These are phyloP conservation scores for Isabelozyma rhagii DNA, from an alignment of 805 yeast species.

Conservation along the genomic window DNA sequence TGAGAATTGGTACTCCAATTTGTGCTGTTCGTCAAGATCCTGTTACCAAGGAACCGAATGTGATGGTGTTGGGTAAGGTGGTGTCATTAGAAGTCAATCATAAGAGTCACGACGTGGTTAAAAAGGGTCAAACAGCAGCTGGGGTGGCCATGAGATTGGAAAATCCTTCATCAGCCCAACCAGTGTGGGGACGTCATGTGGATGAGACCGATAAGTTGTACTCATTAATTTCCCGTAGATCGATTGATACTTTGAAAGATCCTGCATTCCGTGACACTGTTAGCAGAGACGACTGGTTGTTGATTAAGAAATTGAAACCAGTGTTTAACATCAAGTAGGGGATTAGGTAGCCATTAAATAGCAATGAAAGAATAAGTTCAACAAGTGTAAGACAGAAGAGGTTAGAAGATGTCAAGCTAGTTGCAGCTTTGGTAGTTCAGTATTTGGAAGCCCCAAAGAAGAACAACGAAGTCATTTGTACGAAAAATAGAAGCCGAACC, in stretches of 20 bases:
- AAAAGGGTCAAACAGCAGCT: constrained; percentile 93
- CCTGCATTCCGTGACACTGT: constrained; percentile 96
- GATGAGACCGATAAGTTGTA: constrained; percentile 88
- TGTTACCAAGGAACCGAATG: constrained; percentile 66
- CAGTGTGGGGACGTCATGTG: constrained; percentile 98
- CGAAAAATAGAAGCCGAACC: neutral
- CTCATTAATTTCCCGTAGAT: constrained; percentile 84
- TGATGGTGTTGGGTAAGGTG: constrained; percentile 81
- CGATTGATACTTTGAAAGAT: constrained; percentile 96
- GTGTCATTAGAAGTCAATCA: constrained; percentile 95
- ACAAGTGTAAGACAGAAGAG: neutral
- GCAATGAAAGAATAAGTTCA: neutral
- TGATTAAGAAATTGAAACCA: constrained; percentile 83
- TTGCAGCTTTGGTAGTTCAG: too few relatives aligned
- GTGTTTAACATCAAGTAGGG: constrained; percentile 74
- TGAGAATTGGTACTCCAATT: constrained; percentile 91
- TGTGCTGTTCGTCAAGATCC: constrained; percentile 92
- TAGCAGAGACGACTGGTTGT: constrained; percentile 92
- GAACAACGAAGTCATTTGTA: too few relatives aligned
- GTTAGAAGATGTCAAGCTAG: too few relatives aligned
- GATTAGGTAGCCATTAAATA: neutral
- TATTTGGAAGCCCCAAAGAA: too few relatives aligned
- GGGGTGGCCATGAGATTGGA: constrained; percentile 99
- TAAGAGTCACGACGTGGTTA: constrained; percentile 71
- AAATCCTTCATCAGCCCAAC: constrained; percentile 87